Conservation (phyloP, 495 filamentous ascomycete genomes). For the Margaritispora aquatica region DNA sequence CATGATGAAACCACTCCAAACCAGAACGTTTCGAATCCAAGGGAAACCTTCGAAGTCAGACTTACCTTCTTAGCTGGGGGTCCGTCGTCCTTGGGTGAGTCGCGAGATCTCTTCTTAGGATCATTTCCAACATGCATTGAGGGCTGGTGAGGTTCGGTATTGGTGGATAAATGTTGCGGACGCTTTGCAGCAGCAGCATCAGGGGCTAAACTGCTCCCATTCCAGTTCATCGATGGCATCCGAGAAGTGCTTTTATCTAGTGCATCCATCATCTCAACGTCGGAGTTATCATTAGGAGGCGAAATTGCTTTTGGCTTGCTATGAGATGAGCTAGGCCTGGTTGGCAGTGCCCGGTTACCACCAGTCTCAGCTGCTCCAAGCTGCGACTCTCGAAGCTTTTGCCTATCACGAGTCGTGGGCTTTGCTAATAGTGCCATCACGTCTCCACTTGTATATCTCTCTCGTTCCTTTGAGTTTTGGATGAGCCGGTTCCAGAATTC, state of each 20-base stretch:
- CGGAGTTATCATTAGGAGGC: slow-evolving; percentile 30
- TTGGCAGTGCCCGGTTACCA: neutral
- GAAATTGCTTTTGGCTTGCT: slow-evolving; percentile 14
- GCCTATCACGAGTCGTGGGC: slow-evolving; percentile 26
- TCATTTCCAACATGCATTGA: neutral
- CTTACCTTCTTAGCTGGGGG: slow-evolving; percentile 30
- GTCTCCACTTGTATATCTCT: slow-evolving; percentile 72
- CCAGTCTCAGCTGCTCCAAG: neutral
- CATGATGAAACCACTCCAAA: too few species aligned
- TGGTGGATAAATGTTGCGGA: neutral
- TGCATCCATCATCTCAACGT: slow-evolving; percentile 54
- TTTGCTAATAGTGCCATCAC: slow-evolving; percentile 37
- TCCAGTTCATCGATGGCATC: slow-evolving; percentile 11
- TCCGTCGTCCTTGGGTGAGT: slow-evolving; percentile 25
- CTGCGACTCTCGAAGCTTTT: slow-evolving; percentile 22
- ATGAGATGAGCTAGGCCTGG: neutral
- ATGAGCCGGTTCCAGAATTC: slow-evolving; percentile 86
- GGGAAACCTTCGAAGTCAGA: neutral
- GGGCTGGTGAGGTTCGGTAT: neutral
- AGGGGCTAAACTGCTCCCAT: neutral
- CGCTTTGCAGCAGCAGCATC: neutral
- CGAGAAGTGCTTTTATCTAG: slow-evolving; percentile 18
- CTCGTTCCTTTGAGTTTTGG: slow-evolving; percentile 64
- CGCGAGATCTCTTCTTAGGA: slow-evolving; percentile 8
- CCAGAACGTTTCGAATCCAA: too few species aligned